Evolutionary conservation across 257 asterid genomes (phyloP).

Genomic region (Ligustrum vulgare): DNA sequence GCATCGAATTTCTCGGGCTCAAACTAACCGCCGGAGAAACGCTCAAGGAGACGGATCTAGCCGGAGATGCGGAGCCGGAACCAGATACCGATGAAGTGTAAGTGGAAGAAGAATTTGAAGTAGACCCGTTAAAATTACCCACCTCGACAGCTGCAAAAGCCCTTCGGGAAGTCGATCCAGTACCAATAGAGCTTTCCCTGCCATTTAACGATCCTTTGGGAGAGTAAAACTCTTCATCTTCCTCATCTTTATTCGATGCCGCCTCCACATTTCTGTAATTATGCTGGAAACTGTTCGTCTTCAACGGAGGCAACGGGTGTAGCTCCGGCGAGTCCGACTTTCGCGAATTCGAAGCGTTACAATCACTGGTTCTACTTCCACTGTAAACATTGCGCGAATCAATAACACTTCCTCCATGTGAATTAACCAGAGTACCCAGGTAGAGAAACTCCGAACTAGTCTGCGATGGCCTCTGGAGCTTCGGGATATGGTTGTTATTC

Average conservation of each 20-base stretch:
- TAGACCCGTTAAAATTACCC: conserved; percentile 46
- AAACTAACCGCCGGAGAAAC: conserved; percentile 73
- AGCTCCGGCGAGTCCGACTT: conserved; percentile 55
- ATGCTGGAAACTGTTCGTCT: conserved; percentile 16
- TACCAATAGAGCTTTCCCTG: conserved; percentile 54
- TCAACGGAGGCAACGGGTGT: conserved; percentile 47
- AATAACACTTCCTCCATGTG: conserved; percentile 50
- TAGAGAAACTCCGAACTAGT: conserved; percentile 88
- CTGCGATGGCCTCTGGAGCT: conserved; percentile 81
- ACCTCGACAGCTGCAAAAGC: conserved; percentile 49
- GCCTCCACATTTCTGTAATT: conserved; percentile 21
- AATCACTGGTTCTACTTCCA: conserved; percentile 27
- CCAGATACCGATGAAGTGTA: conserved; percentile 65
- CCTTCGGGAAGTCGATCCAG: conserved; percentile 72
- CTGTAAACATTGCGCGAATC: conserved; percentile 9
- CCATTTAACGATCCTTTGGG: conserved; percentile 74
- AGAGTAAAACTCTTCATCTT: conserved; percentile 62
- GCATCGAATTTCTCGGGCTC: conserved; percentile 61
- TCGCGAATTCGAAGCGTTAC: conserved; percentile 30
- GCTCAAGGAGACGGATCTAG: conserved; percentile 68
- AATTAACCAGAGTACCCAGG: conserved; percentile 79
- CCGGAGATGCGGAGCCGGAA: conserved; percentile 76
- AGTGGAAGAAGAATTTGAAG: conserved; percentile 59
- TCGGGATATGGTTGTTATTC: conserved; percentile 43
- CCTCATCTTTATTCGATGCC: conserved; percentile 29